Evolutionary conservation across 352 stramenopile species (phyloP).

Genomic region (Phytophthora fragariaefolia): DNA sequence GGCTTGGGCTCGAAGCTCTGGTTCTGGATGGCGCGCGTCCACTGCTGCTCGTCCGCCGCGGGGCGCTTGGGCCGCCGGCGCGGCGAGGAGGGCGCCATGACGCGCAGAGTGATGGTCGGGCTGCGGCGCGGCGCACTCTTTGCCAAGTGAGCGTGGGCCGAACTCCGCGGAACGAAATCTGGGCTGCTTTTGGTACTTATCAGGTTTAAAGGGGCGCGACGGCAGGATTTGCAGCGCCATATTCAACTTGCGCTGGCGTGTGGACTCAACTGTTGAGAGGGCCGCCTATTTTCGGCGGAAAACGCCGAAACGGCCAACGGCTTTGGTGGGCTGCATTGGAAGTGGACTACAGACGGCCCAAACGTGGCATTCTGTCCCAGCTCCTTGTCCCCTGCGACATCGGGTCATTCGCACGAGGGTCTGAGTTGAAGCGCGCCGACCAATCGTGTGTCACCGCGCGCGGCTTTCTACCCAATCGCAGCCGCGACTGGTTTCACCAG

Average conservation of each 20-base stretch:
- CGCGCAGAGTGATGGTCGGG: slow-evolving; percentile 10
- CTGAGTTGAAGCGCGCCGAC: slow-evolving; percentile 4
- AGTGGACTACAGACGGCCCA: neutral
- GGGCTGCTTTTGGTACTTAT: too few relatives aligned
- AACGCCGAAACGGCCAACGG: neutral
- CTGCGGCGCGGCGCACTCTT: neutral
- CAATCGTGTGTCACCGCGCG: slow-evolving; percentile 16
- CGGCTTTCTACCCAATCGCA: slow-evolving; percentile 8
- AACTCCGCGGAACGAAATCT: neutral
- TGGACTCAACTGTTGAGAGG: neutral
- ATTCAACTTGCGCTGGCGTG: too few relatives aligned
- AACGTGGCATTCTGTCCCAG: too few relatives aligned
- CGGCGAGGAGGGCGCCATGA: slow-evolving; percentile 5
- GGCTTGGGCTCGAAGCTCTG: slow-evolving; percentile 67
- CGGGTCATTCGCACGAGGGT: neutral
- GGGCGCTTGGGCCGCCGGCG: slow-evolving; percentile 23
- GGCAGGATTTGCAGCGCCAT: too few relatives aligned
- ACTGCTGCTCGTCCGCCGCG: slow-evolving; percentile 25
- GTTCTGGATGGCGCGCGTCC: slow-evolving; percentile 61
- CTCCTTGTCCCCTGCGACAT: neutral
- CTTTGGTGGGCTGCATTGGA: neutral
- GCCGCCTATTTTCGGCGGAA: slow-evolving; percentile 4
- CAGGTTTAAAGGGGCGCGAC: too few relatives aligned
- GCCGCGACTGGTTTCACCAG: too few relatives aligned
- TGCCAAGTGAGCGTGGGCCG: neutral